Evolutionary conservation across 2,329 filamentous ascomycete genomes (phyloP), one percentile per base, ranked within the genome.

Genomic region (Aspergillus ochraceoroseus): DNA sequence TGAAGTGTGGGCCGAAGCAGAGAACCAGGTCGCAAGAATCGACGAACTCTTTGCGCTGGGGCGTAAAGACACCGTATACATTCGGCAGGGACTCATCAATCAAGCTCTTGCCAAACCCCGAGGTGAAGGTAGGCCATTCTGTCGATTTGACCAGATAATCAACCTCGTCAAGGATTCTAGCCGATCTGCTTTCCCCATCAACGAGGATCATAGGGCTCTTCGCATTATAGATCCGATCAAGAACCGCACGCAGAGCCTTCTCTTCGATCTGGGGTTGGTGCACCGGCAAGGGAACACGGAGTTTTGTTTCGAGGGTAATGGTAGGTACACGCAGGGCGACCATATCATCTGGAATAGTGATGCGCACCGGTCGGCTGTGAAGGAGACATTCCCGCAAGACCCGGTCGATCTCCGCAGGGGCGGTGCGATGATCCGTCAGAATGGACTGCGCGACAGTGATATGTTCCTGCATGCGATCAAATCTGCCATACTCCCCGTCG

Each of bases 261-360:
- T 37, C 8, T 28, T 47, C 31, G 1, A 42, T 40, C 40, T 36
- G 34, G 8, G 31, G 34, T 11, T 37, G 40, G 5, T 13, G 39
- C 8, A 41, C 33, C 1, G 49, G 39, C 0, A 38, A 32, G 3
- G 44, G 43, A 3, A 46, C 18, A 3, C 31, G 31, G 8, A 57
- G 39, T 4, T 43, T 42, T 1, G 37, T 41, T n/a, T 46, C 38
- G 8, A 48, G 44, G 7, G 32, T 9, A 14, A 41, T 17, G 22
- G 39, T 42, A n/a, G 46, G 38, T 9, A 52, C 48, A 5, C 38
- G 38, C 7, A 44, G 36, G 1, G 38, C 23, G 63, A 76, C 74
- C 55, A 78, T 58, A 48, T 79, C 76, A 2, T 67, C 64, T 0
- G 76, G 76, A 3, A 80, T 52, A 42, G 73, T 69, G 18, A 80